Percentiles rank a stretch among this genome's conserved stretches.
Conservation (phyloP, 2,329 filamentous ascomycete species). For the Fusarium compactum region DNA sequence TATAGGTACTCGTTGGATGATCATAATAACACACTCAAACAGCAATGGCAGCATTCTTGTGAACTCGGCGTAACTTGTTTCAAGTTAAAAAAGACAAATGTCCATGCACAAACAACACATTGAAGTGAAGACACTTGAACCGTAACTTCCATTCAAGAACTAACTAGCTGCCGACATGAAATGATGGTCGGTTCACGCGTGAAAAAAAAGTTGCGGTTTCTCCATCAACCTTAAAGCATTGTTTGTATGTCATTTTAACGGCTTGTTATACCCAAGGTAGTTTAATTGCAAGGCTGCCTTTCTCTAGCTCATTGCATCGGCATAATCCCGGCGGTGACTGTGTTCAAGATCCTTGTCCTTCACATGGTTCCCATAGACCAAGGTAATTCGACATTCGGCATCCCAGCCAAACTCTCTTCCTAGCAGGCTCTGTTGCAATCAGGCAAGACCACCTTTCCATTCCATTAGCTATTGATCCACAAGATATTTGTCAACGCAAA, state of each 20-base stretch:
- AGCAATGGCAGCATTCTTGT: neutral
- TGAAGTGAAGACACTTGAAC: too few relatives aligned
- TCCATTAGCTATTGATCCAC: neutral
- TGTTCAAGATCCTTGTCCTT: neutral
- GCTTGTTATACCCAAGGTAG: neutral
- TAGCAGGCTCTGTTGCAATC: slow-evolving; percentile 13
- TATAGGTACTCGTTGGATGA: neutral
- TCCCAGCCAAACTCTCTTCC: slow-evolving; percentile 3
- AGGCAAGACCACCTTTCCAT: slow-evolving; percentile 28
- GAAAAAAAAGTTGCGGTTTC: neutral
- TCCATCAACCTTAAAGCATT: neutral
- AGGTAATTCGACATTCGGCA: neutral
- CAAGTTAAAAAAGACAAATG: neutral
- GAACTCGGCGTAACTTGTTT: neutral
- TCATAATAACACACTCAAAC: neutral
- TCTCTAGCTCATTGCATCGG: neutral
- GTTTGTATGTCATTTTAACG: neutral
- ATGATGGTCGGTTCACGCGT: neutral
- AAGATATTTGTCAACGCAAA: rapidly evolving
- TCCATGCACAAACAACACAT: too few relatives aligned
- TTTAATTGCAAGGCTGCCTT: neutral
- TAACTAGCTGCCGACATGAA: neutral
- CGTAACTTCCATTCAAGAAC: neutral
- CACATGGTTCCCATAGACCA: slow-evolving; percentile 4
- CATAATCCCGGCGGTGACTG: neutral